These are phyloP conservation scores for Sclerotinia glacialis DNA, from an alignment of 2,329 filamentous ascomycete species.

Conservation along the genomic window DNA sequence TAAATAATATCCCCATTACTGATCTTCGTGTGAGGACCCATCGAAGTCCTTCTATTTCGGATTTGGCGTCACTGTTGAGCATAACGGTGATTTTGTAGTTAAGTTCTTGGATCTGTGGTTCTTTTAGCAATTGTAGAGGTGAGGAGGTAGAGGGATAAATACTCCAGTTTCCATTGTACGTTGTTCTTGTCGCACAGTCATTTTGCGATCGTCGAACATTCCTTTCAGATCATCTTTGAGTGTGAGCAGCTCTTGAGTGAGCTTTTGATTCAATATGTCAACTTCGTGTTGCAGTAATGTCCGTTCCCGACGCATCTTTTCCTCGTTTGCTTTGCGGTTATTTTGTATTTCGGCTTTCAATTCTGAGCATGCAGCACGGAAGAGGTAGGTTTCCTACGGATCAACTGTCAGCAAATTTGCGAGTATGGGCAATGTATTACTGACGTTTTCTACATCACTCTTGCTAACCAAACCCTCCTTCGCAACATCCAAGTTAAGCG, in stretches of 20 bases:
- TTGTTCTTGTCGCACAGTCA: conserved; percentile 86
- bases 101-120: conserved; percentile 75
- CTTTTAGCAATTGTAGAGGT: not conserved
- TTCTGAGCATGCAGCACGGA: conserved; percentile 90
- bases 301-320: conserved; percentile 78
- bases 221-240: conserved; percentile 91
- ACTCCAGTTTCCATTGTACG: conserved; percentile 77
- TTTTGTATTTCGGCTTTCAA: conserved; percentile 83
- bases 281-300: conserved; percentile 88
- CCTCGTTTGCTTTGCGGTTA: conserved; percentile 70
- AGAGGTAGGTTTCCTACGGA: conserved; percentile 76
- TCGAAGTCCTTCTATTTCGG: conserved; percentile 83
- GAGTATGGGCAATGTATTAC: not conserved
- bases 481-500: conserved; percentile 76
- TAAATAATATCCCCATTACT: conserved; percentile 63
- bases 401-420: not conserved
- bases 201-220: conserved; percentile 94
- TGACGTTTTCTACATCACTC: conserved; percentile 81
- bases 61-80: conserved; percentile 85
- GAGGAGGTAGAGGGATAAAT: conserved; percentile 38
- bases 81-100: conserved; percentile 94
- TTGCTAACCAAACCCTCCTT: conserved; percentile 80
- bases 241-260: conserved; percentile 77
- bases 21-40: conserved; percentile 74
- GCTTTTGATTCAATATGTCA: conserved; percentile 82